A percentile compares a stretch with the other conserved stretches of the same genome.
These are phyloP conservation scores for Bisporella sp. DNA, from an alignment of 2,329 filamentous ascomycete species.

Conservation along the genomic window DNA sequence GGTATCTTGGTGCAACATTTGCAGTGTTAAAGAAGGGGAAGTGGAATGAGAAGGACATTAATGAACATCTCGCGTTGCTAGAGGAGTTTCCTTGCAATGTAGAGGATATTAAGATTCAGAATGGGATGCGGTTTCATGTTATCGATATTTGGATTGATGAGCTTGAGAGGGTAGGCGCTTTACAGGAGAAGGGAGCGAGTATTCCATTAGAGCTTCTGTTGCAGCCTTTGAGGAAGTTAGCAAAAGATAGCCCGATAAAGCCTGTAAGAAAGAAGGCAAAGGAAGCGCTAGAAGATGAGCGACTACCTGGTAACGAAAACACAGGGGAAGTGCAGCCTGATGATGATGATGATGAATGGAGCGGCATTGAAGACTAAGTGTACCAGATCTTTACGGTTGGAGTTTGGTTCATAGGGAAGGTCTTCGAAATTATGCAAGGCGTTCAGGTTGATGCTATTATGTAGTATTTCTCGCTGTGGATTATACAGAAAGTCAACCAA, in stretches of 20 bases:
- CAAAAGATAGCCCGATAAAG: slow-evolving; percentile 55
- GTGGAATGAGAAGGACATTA: slow-evolving; percentile 32
- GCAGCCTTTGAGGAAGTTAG: slow-evolving; percentile 36
- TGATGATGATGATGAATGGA: slow-evolving; percentile 32
- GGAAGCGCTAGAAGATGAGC: slow-evolving; percentile 67
- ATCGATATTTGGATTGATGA: slow-evolving; percentile 92
- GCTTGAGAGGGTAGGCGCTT: slow-evolving; percentile 61
- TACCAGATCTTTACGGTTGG: slow-evolving; percentile 1
- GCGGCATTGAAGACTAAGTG: slow-evolving; percentile 24
- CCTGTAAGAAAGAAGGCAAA: slow-evolving; percentile 62
- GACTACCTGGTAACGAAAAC: slow-evolving; percentile 55
- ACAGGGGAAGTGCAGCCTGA: slow-evolving; percentile 25
- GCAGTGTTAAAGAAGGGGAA: slow-evolving; percentile 29
- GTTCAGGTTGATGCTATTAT: slow-evolving; percentile 14
- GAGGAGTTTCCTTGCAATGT: slow-evolving; percentile 36
- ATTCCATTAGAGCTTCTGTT: slow-evolving; percentile 32
- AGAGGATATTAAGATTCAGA: slow-evolving; percentile 51
- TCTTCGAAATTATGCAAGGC: slow-evolving; percentile 12
- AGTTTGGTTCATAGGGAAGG: not conserved
- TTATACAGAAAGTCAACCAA: not conserved
- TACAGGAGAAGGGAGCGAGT: slow-evolving; percentile 32
- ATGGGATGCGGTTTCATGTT: slow-evolving; percentile 80
- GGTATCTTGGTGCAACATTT: slow-evolving; percentile 69
- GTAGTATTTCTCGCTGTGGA: slow-evolving; percentile 2
- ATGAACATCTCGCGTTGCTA: slow-evolving; percentile 40